A percentile compares a stretch with the other conserved stretches of the same genome.
Conservation (phyloP, 2,329 filamentous ascomycete species). For the Phyllosticta citrichinensis region DNA sequence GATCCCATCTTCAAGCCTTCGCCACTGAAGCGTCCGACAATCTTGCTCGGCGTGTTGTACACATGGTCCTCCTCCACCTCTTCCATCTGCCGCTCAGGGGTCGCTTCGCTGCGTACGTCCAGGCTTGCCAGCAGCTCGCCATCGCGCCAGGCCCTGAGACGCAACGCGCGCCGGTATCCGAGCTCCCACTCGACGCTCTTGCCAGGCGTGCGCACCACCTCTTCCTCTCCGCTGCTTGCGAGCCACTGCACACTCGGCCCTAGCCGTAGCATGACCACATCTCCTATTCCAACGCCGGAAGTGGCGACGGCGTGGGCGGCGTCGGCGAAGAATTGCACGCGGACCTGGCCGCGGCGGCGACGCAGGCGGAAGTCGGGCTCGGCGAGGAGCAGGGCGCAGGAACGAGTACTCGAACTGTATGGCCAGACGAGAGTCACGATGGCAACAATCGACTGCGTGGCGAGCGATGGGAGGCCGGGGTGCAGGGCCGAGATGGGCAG, state of each 20-base stretch:
- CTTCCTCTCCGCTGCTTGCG: constrained; percentile 44
- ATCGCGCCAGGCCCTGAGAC: constrained; percentile 34
- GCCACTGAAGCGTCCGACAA: constrained; percentile 2
- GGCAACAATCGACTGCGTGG: constrained; percentile 46
- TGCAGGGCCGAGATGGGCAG: constrained; percentile 23
- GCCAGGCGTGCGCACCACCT: constrained; percentile 43
- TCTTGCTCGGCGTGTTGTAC: constrained; percentile 2
- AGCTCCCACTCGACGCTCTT: constrained; percentile 50
- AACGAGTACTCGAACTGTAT: constrained; percentile 66
- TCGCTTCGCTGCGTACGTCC: constrained; percentile 29
- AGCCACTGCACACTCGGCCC: constrained; percentile 54
- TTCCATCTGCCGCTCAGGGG: neutral
- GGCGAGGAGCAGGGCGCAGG: constrained; percentile 69
- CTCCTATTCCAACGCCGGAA: constrained; percentile 64
- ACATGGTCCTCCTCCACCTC: neutral
- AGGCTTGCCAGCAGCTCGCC: constrained; percentile 41
- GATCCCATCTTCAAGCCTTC: constrained; percentile 31
- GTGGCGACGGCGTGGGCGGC: constrained; percentile 60
- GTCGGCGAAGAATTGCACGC: constrained; percentile 61
- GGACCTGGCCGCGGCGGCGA: constrained; percentile 66
- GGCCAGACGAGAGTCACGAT: constrained; percentile 84
- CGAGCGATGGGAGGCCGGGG: constrained; percentile 20
- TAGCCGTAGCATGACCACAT: constrained; percentile 60
- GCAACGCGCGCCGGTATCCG: constrained; percentile 33
- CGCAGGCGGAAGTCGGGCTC: constrained; percentile 78